phyloP scores from a whole-genome alignment of 2,329 filamentous ascomycete genomes.

The Epichloe brachyelytri region DNA sequence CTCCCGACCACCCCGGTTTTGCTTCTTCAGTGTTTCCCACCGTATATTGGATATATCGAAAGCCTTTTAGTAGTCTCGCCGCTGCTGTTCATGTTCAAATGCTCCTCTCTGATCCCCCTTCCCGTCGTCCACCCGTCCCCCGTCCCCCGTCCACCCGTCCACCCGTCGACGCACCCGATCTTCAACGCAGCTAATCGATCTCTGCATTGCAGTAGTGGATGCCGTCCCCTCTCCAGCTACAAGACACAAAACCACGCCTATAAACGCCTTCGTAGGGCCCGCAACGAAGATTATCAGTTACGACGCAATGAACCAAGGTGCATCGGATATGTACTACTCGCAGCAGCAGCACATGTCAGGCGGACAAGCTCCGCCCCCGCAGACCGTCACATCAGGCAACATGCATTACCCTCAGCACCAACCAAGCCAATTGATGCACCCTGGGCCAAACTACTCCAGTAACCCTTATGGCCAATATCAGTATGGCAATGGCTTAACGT shows the following conservation, averaged over 20 bases:
- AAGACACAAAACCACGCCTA: neutral
- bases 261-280: too few species aligned
- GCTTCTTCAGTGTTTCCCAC: too few species aligned
- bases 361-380: constrained; percentile 60
- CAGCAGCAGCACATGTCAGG: constrained; percentile 67
- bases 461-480: constrained; percentile 55
- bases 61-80: neutral
- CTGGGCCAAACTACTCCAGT: constrained; percentile 57
- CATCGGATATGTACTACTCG: constrained; percentile 76
- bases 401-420: constrained; percentile 62
- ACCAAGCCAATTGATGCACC: constrained; percentile 60
- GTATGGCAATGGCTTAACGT: constrained; percentile 66
- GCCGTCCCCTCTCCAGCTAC: neutral
- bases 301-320: constrained; percentile 42
- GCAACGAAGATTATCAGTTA: too few species aligned
- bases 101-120: neutral
- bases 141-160: neutral
- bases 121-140: neutral
- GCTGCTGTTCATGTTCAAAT: too few species aligned
- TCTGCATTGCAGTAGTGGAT: constrained; percentile 43
- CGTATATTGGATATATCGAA: too few species aligned
- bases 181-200: neutral
- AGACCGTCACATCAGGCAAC: constrained; percentile 61
- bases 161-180: too few species aligned
- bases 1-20: too few species aligned